Conservation (phyloP, 139 green algal genomes). For the Spirogloea muscicola region DNA sequence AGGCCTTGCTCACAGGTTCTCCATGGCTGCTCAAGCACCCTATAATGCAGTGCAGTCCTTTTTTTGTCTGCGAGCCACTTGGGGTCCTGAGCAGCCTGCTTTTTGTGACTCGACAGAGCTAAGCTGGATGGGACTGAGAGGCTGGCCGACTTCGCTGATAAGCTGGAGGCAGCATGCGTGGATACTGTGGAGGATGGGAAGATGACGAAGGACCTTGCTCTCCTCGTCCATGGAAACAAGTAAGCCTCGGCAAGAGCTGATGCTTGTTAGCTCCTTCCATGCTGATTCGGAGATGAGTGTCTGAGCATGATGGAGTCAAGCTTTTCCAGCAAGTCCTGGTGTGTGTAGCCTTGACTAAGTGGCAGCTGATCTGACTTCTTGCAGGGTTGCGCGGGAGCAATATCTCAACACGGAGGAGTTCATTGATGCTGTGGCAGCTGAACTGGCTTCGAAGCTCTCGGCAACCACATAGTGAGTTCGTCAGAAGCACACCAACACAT, state of each 20-base stretch:
- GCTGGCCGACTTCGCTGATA: constrained; percentile 66
- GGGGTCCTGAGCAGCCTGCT: no score
- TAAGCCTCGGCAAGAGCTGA: no score
- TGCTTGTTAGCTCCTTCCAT: no score
- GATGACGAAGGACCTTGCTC: constrained; percentile 92
- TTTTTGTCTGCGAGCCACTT: not conserved
- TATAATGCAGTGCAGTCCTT: not conserved
- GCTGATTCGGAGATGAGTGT: no score
- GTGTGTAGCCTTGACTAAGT: no score
- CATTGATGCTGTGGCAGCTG: constrained; percentile 65
- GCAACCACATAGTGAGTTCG: no score
- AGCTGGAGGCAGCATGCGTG: constrained; percentile 76
- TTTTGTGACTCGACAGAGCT: constrained; percentile 44
- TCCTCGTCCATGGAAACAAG: constrained; percentile 80
- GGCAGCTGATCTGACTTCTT: no score
- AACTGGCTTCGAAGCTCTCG: constrained; percentile 33
- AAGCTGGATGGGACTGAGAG: constrained; percentile 81
- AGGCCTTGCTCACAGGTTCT: constrained; percentile 59
- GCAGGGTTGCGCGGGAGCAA: constrained; percentile 64
- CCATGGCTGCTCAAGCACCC: not conserved
- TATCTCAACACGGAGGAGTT: constrained; percentile 92
- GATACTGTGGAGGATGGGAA: constrained; percentile 77
- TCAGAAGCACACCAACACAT: no score
- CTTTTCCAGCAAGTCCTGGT: no score
- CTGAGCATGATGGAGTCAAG: no score